Conservation (phyloP, 2,329 filamentous ascomycete species). For the Lasiodiplodia theobromae region DNA sequence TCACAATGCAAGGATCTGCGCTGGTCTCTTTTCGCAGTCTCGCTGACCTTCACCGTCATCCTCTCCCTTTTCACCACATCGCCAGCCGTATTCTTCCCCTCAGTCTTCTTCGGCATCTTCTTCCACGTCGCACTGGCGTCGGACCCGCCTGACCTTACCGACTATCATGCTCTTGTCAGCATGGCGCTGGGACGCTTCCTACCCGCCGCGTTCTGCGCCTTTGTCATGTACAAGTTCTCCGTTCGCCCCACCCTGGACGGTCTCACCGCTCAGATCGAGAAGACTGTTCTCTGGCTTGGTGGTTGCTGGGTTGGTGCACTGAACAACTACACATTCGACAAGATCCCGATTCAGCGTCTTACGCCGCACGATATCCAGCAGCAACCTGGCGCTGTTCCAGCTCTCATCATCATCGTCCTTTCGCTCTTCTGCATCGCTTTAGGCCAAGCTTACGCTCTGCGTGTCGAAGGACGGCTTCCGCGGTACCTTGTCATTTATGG, state of each 20-base stretch:
- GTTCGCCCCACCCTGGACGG: slow-evolving; percentile 73
- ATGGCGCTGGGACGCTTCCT: slow-evolving; percentile 81
- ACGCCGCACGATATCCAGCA: slow-evolving; percentile 87
- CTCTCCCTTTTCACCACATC: slow-evolving; percentile 84
- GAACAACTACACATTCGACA: slow-evolving; percentile 94
- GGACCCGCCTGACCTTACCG: slow-evolving; percentile 76
- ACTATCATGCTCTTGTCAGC: slow-evolving; percentile 76
- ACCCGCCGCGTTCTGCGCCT: slow-evolving; percentile 85
- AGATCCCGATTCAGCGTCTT: slow-evolving; percentile 92
- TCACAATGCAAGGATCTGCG: slow-evolving; percentile 78
- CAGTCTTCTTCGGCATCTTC: slow-evolving; percentile 81
- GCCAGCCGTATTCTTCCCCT: slow-evolving; percentile 83
- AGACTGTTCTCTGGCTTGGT: slow-evolving; percentile 88
- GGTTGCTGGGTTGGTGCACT: slow-evolving; percentile 89
- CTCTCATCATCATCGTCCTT: slow-evolving; percentile 79
- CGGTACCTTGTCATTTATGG: slow-evolving; percentile 80
- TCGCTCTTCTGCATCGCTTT: slow-evolving; percentile 72
- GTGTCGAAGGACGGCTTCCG: slow-evolving; percentile 80
- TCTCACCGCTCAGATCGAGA: slow-evolving; percentile 84
- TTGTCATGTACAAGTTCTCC: slow-evolving; percentile 86
- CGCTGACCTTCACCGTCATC: slow-evolving; percentile 77
- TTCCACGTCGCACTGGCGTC: slow-evolving; percentile 90
- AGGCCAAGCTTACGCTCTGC: slow-evolving; percentile 84
- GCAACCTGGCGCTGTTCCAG: slow-evolving; percentile 87
- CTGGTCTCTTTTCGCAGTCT: slow-evolving; percentile 85